Evolutionary conservation across 768 basidiomycete species (phyloP).

Genomic region (Amanita pallidorosea): DNA sequence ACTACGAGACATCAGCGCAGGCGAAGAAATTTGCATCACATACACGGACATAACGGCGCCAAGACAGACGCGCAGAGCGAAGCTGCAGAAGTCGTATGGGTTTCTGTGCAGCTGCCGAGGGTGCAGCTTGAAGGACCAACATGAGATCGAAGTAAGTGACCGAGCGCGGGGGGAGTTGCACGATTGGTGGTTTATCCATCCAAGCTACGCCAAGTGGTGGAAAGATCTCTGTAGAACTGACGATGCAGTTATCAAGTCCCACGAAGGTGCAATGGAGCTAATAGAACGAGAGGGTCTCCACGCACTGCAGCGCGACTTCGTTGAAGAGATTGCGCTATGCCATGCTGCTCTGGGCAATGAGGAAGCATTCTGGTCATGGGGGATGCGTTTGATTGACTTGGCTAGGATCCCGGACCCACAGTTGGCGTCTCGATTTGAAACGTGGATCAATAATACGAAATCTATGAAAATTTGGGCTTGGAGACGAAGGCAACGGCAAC

Average conservation of each 20-base stretch:
- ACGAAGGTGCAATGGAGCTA: constrained; percentile 25
- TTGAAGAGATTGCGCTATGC: constrained; percentile 31
- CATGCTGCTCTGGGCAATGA: constrained; percentile 31
- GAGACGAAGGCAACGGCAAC: constrained; percentile 24
- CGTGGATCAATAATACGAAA: constrained; percentile 19
- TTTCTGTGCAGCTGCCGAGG: constrained; percentile 30
- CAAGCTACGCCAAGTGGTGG: constrained; percentile 30
- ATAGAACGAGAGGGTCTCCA: constrained; percentile 31
- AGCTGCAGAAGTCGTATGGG: constrained; percentile 26
- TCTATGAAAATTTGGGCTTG: constrained; percentile 29
- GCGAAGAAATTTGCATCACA: constrained; percentile 35
- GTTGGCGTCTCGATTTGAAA: constrained; percentile 17
- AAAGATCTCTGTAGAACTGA: constrained; percentile 29
- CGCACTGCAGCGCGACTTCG: constrained; percentile 26
- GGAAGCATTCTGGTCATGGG: constrained; percentile 24
- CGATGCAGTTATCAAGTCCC: constrained; percentile 26
- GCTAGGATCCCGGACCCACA: constrained; percentile 16
- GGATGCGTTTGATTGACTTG: constrained; percentile 17
- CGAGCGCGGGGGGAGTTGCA: constrained; percentile 20
- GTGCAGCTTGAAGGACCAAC: constrained; percentile 17
- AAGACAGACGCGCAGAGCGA: constrained; percentile 20
- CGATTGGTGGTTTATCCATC: constrained; percentile 23
- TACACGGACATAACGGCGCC: constrained; percentile 31
- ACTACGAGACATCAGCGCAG: constrained; percentile 23
- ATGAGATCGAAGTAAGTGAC: constrained; percentile 18